Conservation (phyloP, 2,329 filamentous ascomycete genomes). For the Leptographium flavum region DNA sequence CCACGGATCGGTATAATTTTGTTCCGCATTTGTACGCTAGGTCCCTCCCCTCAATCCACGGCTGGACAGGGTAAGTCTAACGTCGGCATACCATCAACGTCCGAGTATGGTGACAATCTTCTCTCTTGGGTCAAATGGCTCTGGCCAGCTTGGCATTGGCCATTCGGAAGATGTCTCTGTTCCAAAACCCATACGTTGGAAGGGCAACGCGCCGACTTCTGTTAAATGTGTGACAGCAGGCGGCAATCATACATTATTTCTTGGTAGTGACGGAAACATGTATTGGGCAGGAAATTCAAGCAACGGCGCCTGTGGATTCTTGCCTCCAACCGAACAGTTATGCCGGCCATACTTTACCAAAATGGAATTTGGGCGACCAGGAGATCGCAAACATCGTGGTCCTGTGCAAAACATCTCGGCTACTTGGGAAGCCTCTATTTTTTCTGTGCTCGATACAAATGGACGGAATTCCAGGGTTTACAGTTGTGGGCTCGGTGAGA, state of each 20-base stretch:
- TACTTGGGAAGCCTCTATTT: constrained; percentile 63
- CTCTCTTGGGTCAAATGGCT: constrained; percentile 64
- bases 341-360: constrained; percentile 14
- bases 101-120: constrained; percentile 39
- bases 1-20: neutral
- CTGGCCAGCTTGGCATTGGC: constrained; percentile 57
- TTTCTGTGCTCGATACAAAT: constrained; percentile 34
- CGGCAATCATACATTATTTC: constrained; percentile 74
- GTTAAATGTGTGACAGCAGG: constrained; percentile 41
- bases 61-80: too few species aligned
- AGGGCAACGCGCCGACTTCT: constrained; percentile 20
- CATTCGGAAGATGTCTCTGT: constrained; percentile 58
- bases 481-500: constrained; percentile 50
- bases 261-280: constrained; percentile 43
- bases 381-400: constrained; percentile 14
- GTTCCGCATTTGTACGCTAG: neutral
- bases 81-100: too few species aligned
- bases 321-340: constrained; percentile 12
- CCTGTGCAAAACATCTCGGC: constrained; percentile 41
- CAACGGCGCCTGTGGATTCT: constrained; percentile 39
- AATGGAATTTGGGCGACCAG: constrained; percentile 26
- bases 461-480: constrained; percentile 37
- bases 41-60: neutral
- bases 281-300: constrained; percentile 50
- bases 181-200: constrained; percentile 48